Evolutionary conservation across 139 green algal genomes (phyloP), one percentile per base, ranked within the genome.

Genomic region (Coelastrella sp.): DNA sequence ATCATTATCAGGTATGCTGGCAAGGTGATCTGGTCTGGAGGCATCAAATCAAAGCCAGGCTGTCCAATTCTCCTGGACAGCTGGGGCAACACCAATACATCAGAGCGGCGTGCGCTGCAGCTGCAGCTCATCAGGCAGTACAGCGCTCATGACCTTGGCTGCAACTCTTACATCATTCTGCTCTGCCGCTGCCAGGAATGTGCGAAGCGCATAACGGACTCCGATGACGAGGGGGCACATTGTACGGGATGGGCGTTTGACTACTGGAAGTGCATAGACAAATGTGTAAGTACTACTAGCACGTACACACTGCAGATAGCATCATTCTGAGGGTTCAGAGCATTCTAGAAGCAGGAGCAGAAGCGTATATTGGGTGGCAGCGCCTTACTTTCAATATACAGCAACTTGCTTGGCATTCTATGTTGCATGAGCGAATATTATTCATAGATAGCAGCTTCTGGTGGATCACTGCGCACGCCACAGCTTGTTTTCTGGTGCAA

Each of bases 171-270:
- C 32, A 47, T 47, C 32, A 47, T 47, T 47, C 32, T 47, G 32
- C 32, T 71, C 64, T 71, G 64, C 64, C 16, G 64, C 64, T 17
- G 64, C 80, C 94, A 96, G 93, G 93, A 92, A 57, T 97, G 96
- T 82, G 92, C 90, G 3, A 94, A 97, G 92, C 92, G 96, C 73
- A 96, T 97, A 61, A 92, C 96, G 90, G 77, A 59, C 19, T 94
- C 96, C 73, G 93, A 91, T 5, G 95, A 92, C 11, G 95, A 94
- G n/a, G 93, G 96, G 64, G 94, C 94, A 20, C 96, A 97, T 90
- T 97, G 96, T 94, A 95, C 94, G 3, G 95, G 96, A 32, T 95
- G 97, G 92, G 97, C 96, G 73, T 97, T 97, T 81, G 96, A 97
- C 81, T 97, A 96, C 92, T 97, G 94, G 94, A 85, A 93, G 54